Base-by-base conservation (phyloP, 2,329 filamentous ascomycete species). In the Cercospora sp. region DNA sequence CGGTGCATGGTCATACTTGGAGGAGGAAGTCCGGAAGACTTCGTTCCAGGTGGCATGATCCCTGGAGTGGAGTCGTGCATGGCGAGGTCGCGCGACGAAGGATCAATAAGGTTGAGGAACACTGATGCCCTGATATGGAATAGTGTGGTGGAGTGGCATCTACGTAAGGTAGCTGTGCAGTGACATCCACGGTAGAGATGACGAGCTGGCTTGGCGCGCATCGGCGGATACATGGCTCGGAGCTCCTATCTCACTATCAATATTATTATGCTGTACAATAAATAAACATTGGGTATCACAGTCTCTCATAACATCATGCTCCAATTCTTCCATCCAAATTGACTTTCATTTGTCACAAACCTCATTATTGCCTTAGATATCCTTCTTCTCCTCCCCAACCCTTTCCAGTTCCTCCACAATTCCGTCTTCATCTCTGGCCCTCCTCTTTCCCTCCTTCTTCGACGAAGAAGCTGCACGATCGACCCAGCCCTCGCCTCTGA, bases 401-500 rank as follows among this genome's bases (percentile, higher is more conserved):
- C 63, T 66, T 31, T 57, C 63, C 42, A 64, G 6, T 30, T 68
- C 67, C 13, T 68, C 63, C n/a, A 66, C 48, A 55, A 61, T 63
- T 20, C 60, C 58, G 20, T 71, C 72, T 60, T 75, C 73, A 7
- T 57, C 55, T 30, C 59, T 68, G 12, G 63, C 60, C n/a, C 61
- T 58, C 66, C 55, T 58, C 45, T 68, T 60, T 33, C 53, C 64
- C 53, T 68, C 64, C 66, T 69, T 70, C 59, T 57, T 62, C 5
- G 48, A 66, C n/a, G 63, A 30, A 7, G 23, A 13, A 28, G 48
- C 23, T 8, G 48, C 67, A 48, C 89, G 89, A 77, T 95, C 92
- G 62, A 85, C 84, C 83, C 88, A 93, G 0, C 91, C 91, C 74
- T 94, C 90, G 0, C 92, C 92, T 64, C 90, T 84, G 48, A 93